Conservation (phyloP, 257 asterid species). For the Solanum pimpinellifolium region DNA sequence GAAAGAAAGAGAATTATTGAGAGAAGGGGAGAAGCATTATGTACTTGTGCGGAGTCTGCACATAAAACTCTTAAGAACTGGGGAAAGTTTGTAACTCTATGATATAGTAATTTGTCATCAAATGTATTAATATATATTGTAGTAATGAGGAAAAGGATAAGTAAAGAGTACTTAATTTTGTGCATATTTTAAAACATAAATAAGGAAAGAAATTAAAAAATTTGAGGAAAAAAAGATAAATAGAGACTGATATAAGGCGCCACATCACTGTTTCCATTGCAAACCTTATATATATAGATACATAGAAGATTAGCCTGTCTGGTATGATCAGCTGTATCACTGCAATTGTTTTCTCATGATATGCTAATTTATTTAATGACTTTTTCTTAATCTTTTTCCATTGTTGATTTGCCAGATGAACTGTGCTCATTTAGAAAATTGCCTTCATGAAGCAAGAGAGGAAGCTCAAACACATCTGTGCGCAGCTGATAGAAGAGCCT, state of each 20-base stretch:
- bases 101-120: no score
- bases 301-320: not conserved
- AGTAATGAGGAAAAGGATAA: no score
- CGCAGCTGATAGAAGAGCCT: constrained; percentile 88
- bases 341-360: not conserved
- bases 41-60: not conserved
- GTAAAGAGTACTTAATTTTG: no score
- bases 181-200: not conserved
- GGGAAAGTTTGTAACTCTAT: no score
- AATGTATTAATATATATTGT: not conserved
- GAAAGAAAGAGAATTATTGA: not conserved
- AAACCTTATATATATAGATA: not conserved
- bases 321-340: not conserved
- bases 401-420: constrained; percentile 54
- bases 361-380: not conserved
- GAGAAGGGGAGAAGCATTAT: not conserved
- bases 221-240: not conserved
- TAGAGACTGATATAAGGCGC: not conserved
- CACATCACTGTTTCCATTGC: not conserved
- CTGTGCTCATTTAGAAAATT: constrained; percentile 90
- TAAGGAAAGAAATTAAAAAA: not conserved
- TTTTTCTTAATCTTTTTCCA: not conserved
- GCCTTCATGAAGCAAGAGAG: constrained; percentile 90
- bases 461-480: constrained; percentile 98
- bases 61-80: no score